Evolutionary conservation across 306 rosid genomes (phyloP).

Genomic region (Abrus pulchellus): DNA sequence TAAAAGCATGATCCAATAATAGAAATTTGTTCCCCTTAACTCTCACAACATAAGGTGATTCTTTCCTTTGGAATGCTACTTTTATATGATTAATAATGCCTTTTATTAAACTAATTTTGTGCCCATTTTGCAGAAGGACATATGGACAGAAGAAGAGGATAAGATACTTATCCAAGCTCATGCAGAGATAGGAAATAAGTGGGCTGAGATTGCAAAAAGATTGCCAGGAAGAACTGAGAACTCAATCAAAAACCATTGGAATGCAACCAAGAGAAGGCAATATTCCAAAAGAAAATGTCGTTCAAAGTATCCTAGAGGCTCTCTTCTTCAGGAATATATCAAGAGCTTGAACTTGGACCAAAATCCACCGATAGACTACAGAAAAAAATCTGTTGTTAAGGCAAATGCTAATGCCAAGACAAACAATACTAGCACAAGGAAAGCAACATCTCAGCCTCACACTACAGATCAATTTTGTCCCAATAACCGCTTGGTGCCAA

Average conservation of each 20-base stretch:
- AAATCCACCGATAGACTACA: slow-evolving; percentile 48
- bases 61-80: not conserved
- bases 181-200: slow-evolving; percentile 87
- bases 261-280: slow-evolving; percentile 94
- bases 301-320: slow-evolving; percentile 73
- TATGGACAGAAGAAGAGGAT: slow-evolving; percentile 95
- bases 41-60: not conserved
- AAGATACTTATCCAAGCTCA: slow-evolving; percentile 77
- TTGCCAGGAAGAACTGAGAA: slow-evolving; percentile 93
- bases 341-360: slow-evolving; percentile 79
- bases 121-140: slow-evolving; percentile 71
- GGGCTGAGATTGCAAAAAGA: slow-evolving; percentile 97
- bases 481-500: slow-evolving; percentile 55
- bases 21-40: not conserved
- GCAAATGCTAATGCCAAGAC: slow-evolving; percentile 18
- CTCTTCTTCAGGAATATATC: slow-evolving; percentile 86
- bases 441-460: slow-evolving; percentile 38
- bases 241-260: slow-evolving; percentile 98
- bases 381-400: slow-evolving; percentile 49
- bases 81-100: not conserved
- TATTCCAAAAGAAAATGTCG: slow-evolving; percentile 86
- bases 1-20: not conserved
- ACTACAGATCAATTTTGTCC: slow-evolving; percentile 36
- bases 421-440: slow-evolving; percentile 14
- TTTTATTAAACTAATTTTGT: slow-evolving; percentile 9